Percentiles rank a stretch among this genome's conserved stretches.
Conservation (phyloP, 139 green algal genomes). For the Tetradesmus obliquus region DNA sequence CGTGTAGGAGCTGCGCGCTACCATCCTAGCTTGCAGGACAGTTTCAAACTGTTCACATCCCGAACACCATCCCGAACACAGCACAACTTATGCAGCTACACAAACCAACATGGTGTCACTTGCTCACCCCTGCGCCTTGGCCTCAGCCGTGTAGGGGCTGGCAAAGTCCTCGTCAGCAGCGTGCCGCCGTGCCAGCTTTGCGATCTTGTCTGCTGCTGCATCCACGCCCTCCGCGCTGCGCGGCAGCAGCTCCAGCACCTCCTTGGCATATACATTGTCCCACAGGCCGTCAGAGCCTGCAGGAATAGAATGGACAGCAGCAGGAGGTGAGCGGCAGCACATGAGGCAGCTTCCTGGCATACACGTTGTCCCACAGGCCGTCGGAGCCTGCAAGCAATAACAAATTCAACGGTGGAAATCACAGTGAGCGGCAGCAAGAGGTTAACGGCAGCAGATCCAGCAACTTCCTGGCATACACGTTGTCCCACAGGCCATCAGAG, state of each 20-base stretch:
- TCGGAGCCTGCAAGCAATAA: neutral
- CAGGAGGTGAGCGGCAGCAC: neutral
- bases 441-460: constrained; percentile 49
- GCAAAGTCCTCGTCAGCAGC: constrained; percentile 70
- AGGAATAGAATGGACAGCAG: neutral
- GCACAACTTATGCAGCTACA: neutral
- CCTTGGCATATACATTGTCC: constrained; percentile 68
- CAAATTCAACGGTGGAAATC: neutral
- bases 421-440: neutral
- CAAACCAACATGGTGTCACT: neutral
- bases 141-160: constrained; percentile 83
- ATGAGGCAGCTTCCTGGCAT: neutral
- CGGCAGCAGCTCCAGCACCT: constrained; percentile 55
- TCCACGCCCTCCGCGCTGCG: constrained; percentile 30
- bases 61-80: neutral
- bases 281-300: constrained; percentile 77
- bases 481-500: neutral
- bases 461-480: neutral
- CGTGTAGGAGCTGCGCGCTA: neutral
- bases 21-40: no score
- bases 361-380: neutral
- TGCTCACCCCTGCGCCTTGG: constrained; percentile 70
- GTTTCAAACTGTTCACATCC: neutral
- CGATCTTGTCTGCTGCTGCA: constrained; percentile 54
- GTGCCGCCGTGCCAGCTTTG: constrained; percentile 49